Evolutionary conservation across 768 basidiomycete genomes (phyloP), one percentile per base, ranked within the genome.

Genomic region (Calvatia gigantea): DNA sequence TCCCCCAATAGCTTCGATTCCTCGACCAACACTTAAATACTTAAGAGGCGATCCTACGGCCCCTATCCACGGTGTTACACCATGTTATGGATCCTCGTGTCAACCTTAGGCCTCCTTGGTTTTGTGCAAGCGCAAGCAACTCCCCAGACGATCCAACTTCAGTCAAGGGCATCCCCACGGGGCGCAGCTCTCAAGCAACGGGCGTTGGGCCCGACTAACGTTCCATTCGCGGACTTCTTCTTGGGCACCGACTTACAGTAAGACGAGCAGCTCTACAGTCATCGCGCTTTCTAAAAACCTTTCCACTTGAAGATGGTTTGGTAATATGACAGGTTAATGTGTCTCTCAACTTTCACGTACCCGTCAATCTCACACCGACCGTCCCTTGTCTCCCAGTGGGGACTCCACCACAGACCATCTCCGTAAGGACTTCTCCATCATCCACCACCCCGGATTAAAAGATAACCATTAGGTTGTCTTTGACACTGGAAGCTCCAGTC

Each of bases 231-330:
- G 11, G 80, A 82, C 67, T 80, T 80, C 64, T 82, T 81, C 69
- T 59, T 73, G 46, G 81, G 81, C 38, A 82, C 81, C 33, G 82
- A 83, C 64, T 72, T 82, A n/a, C 81, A 83, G 78, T 82, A 56
- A 63, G 73, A 57, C 49, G 38, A 27, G 31, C 21, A 42, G 21
- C 41, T 42, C 21, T 6, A 9, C 11, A 23, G 25, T 21, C 25
- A 23, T 42, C 7, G 12, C 52, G 25, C 17, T 14, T 27, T 42
- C 25, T 31, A 42, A 33, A 23, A 25, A 21, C 17, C 15, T 7
- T 23, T 42, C n/a, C 21, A 31, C 33, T 27, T 19, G 17, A 56
- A 81, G 79, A 65, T 80, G 80, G 79, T 82, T 74, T 56, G 80
- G 79, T 17, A 76, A 81, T 56, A 74, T 80, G 44, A 70, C 76